phyloP scores from a whole-genome alignment of 1,284 basidiomycete genomes.

The Moesziomyces antarcticus region DNA sequence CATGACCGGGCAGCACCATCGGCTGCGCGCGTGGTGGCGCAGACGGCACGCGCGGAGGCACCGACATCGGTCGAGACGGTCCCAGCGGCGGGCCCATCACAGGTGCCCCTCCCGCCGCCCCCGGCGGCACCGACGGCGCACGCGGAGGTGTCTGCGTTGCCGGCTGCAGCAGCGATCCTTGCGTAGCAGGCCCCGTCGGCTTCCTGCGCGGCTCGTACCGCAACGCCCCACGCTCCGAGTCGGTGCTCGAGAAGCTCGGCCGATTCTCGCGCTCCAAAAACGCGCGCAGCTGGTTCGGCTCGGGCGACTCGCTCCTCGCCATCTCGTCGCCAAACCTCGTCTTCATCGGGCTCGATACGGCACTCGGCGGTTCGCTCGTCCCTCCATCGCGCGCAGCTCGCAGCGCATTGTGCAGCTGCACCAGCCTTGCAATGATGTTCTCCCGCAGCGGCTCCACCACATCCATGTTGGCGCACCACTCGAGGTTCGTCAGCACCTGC shows the following conservation, averaged over 20 bases:
- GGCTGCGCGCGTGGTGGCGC: constrained; percentile 29
- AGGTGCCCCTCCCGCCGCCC: constrained; percentile 7
- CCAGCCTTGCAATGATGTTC: constrained; percentile 34
- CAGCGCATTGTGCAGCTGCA: constrained; percentile 33
- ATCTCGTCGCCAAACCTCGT: constrained; percentile 9
- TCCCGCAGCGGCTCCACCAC: constrained; percentile 42
- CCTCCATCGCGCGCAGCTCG: neutral
- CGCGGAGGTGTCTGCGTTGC: constrained; percentile 36
- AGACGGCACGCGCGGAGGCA: constrained; percentile 39
- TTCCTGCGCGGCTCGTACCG: constrained; percentile 40
- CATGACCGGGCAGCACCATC: constrained; percentile 19
- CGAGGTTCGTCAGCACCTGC: constrained; percentile 47
- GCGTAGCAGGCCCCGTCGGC: constrained; percentile 15
- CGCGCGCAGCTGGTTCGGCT: constrained; percentile 23
- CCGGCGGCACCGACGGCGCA: constrained; percentile 25
- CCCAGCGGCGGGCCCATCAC: constrained; percentile 42
- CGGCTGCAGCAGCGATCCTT: constrained; percentile 10
- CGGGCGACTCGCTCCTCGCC: constrained; percentile 30
- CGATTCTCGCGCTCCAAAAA: constrained; percentile 26
- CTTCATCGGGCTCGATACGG: constrained; percentile 16
- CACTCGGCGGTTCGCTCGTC: constrained; percentile 13
- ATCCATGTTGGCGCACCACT: constrained; percentile 52
- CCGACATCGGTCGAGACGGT: constrained; percentile 40
- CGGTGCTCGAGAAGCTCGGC: constrained; percentile 27
- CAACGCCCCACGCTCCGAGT: constrained; percentile 17